A percentile compares a stretch with the other conserved stretches of the same genome.
phyloP scores from a whole-genome alignment of 148 eudicot species.

The Rhododendron kiyosumense region DNA sequence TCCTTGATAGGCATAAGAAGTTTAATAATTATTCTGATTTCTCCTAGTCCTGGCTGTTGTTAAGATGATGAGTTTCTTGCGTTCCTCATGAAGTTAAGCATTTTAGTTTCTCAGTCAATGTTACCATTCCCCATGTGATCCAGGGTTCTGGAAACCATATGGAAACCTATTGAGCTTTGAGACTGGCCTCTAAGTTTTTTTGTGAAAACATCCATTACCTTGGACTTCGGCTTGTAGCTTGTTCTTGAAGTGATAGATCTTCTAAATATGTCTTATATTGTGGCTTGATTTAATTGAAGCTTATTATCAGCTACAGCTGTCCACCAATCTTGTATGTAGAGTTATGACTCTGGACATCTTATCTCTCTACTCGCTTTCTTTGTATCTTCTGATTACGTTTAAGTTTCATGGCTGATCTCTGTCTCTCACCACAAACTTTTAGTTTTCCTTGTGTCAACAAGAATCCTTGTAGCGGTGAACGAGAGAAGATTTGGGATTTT shows the following conservation, averaged over 20 bases:
- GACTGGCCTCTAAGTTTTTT: background rate
- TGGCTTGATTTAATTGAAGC: background rate
- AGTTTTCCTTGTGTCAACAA: background rate
- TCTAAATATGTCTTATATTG: background rate
- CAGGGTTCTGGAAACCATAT: background rate
- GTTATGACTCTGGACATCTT: background rate
- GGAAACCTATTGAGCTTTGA: background rate
- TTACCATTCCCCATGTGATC: background rate
- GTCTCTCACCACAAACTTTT: background rate
- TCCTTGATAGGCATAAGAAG: background rate
- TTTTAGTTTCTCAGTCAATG: background rate
- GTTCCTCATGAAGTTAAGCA: background rate
- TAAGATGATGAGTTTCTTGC: background rate
- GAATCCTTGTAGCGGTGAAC: background rate
- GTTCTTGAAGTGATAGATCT: background rate
- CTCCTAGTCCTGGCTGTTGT: background rate
- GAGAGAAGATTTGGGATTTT: background rate
- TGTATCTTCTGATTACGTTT: background rate
- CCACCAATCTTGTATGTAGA: background rate
- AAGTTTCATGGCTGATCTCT: background rate
- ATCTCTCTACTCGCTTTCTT: background rate
- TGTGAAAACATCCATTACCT: background rate
- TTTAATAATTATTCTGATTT: background rate
- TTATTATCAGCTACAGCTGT: background rate
- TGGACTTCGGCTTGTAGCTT: background rate